These are phyloP conservation scores for Plenodomus lindquistii DNA, from an alignment of 2,329 filamentous ascomycete species.

Conservation along the genomic window DNA sequence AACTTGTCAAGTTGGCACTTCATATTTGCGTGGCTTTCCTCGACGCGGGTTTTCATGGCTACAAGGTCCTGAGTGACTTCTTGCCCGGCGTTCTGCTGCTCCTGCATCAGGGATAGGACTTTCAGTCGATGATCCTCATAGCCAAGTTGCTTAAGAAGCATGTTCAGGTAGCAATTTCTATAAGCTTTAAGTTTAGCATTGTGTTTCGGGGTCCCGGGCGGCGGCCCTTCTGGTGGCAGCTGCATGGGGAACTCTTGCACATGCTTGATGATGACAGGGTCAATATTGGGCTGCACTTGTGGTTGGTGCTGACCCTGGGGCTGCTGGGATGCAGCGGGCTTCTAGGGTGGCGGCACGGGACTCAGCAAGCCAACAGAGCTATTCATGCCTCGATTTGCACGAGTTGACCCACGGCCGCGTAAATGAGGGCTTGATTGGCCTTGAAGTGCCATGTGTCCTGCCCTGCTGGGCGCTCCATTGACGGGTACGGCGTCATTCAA, in stretches of 20 bases:
- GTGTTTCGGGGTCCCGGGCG: conserved; percentile 40
- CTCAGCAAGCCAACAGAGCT: no score
- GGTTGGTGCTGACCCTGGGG: conserved; percentile 17
- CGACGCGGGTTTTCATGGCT: conserved; percentile 28
- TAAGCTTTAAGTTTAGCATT: conserved; percentile 43
- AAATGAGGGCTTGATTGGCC: no score
- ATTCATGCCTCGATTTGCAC: no score
- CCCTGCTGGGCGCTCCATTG: no score
- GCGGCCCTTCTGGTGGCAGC: conserved; percentile 32
- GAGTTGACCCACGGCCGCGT: no score
- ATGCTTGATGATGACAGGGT: conserved; percentile 43
- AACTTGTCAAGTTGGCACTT: conserved; percentile 43
- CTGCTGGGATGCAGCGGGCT: conserved; percentile 9
- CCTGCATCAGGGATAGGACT: conserved; percentile 32
- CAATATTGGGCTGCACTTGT: conserved; percentile 17
- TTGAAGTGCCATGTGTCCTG: no score
- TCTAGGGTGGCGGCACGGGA: no score
- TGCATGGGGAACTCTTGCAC: conserved; percentile 41
- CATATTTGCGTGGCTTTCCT: conserved; percentile 34
- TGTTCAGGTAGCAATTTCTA: conserved; percentile 40
- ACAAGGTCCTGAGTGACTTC: conserved; percentile 38
- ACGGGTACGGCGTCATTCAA: no score
- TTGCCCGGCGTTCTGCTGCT: conserved; percentile 36
- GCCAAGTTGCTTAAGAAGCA: conserved; percentile 38
- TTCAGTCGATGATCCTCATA: conserved; percentile 29